Conservation (phyloP, 1,284 basidiomycete species). For the Sporisorium sorghi region DNA sequence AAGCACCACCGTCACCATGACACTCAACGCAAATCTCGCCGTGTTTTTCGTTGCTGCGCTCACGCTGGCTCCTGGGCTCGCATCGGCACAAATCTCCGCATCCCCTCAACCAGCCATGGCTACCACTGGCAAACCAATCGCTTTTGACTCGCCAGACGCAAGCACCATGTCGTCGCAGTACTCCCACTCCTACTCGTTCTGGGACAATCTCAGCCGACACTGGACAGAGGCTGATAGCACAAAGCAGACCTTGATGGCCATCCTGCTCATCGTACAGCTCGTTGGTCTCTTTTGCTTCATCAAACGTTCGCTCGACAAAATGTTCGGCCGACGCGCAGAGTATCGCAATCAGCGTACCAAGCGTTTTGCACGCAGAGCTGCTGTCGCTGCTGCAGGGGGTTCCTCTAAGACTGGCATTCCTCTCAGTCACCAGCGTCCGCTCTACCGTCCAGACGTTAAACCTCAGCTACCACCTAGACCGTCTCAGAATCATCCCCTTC, state of each 20-base stretch:
- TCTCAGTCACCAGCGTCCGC: constrained; percentile 44
- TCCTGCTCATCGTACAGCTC: constrained; percentile 42
- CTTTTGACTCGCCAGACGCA: constrained; percentile 2
- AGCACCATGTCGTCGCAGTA: constrained; percentile 13
- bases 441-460: constrained; percentile 39
- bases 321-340: constrained; percentile 45
- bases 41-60: constrained; percentile 7
- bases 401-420: constrained; percentile 36
- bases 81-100: constrained; percentile 8
- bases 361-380: constrained; percentile 42
- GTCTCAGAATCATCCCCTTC: constrained; percentile 26
- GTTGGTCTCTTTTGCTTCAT: constrained; percentile 32
- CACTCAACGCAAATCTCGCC: constrained; percentile 1
- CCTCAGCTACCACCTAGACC: constrained; percentile 44
- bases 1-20: constrained; percentile 1
- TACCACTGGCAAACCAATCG: not conserved
- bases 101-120: not conserved
- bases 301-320: constrained; percentile 47
- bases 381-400: constrained; percentile 44
- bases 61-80: not conserved
- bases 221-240: constrained; percentile 47
- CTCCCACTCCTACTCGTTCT: constrained; percentile 21
- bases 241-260: constrained; percentile 52
- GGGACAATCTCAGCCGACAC: constrained; percentile 33
- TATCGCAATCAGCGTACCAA: constrained; percentile 48